Evolutionary conservation across 257 asterid genomes (phyloP).

Genomic region (Solanum commersonii): DNA sequence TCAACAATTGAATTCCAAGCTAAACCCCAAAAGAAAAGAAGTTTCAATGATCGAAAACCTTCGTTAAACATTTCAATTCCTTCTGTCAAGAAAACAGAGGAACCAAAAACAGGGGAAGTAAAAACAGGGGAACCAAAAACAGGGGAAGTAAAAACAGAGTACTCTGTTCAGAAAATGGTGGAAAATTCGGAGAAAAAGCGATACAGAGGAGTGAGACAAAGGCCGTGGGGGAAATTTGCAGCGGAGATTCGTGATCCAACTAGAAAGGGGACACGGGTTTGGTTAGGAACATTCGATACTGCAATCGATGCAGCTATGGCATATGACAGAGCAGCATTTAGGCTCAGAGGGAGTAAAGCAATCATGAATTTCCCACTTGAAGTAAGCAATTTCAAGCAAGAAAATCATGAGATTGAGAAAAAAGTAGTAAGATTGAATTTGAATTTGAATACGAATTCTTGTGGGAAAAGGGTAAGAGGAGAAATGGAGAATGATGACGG

Average conservation of each 20-base stretch:
- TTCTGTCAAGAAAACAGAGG: background rate
- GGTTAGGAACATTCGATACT: conserved; percentile 35
- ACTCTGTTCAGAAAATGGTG: conserved; percentile 7
- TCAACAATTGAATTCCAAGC: background rate
- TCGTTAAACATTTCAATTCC: conserved; percentile 54
- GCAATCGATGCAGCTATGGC: conserved; percentile 37
- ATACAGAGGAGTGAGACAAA: conserved; percentile 34
- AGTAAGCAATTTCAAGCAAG: conserved; percentile 22
- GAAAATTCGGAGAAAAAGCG: conserved; percentile 14
- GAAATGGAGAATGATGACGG: conserved; percentile 1
- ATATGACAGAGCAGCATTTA: conserved; percentile 35
- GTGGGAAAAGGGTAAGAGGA: conserved; percentile 50
- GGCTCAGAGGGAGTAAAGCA: conserved; percentile 35
- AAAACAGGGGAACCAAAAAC: background rate
- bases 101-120: background rate
- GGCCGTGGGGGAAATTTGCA: conserved; percentile 45
- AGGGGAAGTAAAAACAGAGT: background rate
- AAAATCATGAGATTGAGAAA: conserved; percentile 3
- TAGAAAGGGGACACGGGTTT: conserved; percentile 29
- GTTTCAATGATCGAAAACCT: conserved; percentile 45
- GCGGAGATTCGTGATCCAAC: conserved; percentile 35
- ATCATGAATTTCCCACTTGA: conserved; percentile 61
- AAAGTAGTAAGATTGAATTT: background rate
- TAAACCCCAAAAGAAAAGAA: background rate
- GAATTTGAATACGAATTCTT: background rate